These are phyloP conservation scores for Helianthus annuus DNA, from an alignment of 129 eudicot species.

Conservation along the genomic window HanXRQr2.0-SUNRISE NC_035448.2:35097353-35097852, in stretches of 20 bases:
- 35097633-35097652: slow-evolving; percentile 13
- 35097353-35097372: slow-evolving; percentile 56
- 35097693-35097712: slow-evolving; percentile 27
- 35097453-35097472: slow-evolving; percentile 53
- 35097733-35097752: slow-evolving; percentile 39
- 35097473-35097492: slow-evolving; percentile 47
- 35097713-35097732: slow-evolving; percentile 30
- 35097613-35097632: slow-evolving; percentile 34
- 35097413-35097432: slow-evolving; percentile 13
- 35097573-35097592: slow-evolving; percentile 55
- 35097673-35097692: not conserved
- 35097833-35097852: too few relatives aligned
- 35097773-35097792: not conserved
- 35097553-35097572: slow-evolving; percentile 60
- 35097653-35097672: slow-evolving; percentile 8
- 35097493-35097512: not conserved
- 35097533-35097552: slow-evolving; percentile 31
- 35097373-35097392: slow-evolving; percentile 76
- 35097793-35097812: not conserved
- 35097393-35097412: slow-evolving; percentile 37
- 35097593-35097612: slow-evolving; percentile 39
- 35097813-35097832: too few relatives aligned
- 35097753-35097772: not conserved
- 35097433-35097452: slow-evolving; percentile 12
- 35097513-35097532: not conserved